Base-by-base conservation (phyloP, 441 rosid genomes). In the Corymbia calophylla region DNA sequence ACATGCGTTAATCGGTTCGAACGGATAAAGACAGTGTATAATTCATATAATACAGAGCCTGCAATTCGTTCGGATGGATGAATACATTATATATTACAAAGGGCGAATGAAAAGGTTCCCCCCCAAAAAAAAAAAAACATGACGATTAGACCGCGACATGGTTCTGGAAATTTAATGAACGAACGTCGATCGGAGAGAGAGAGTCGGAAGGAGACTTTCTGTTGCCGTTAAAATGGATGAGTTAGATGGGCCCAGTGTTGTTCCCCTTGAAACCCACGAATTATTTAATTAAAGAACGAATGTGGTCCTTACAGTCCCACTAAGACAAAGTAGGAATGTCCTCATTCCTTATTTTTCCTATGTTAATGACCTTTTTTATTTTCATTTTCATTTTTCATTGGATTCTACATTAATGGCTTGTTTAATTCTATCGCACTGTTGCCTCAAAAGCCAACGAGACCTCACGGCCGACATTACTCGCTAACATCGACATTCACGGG, bases 1-100 rank as follows among this genome's bases (percentile, higher is more conserved):
- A 5, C 3, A 2, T 39, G 17, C 16, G 8, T 21, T 11, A 66
- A 23, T 23, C 3, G 1, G 5, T 12, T 73, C n/a, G 0, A 23
- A 23, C 12, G 51, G 29, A 39, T 21, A 39, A 39, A 6, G 17
- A 73, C 51, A 11, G 47, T 3, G n/a, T 23, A 39, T 39, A 44
- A 39, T 73, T 47, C 9, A 39, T 7, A 21, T 73, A 21, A 39
- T 21, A 11, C 5, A 73, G 5, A 10, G 17, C 27, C 13, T 9
- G 12, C 44, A 21, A 66, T 31, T 31, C 19, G 77, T 31, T 66
- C 31, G 4, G 31, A 60, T 60, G 66, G 31, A 60, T 66, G 77
- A 19, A 70, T 19, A 70, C 5, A 70, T 35, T 35, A 32, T 2
- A 5, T 39, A 39, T 39, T 39, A 39, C 44, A 39, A 39, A 39